These are phyloP conservation scores for Talaromyces sp. DNA, from an alignment of 2,329 filamentous ascomycete genomes.

Conservation along the genomic window DNA sequence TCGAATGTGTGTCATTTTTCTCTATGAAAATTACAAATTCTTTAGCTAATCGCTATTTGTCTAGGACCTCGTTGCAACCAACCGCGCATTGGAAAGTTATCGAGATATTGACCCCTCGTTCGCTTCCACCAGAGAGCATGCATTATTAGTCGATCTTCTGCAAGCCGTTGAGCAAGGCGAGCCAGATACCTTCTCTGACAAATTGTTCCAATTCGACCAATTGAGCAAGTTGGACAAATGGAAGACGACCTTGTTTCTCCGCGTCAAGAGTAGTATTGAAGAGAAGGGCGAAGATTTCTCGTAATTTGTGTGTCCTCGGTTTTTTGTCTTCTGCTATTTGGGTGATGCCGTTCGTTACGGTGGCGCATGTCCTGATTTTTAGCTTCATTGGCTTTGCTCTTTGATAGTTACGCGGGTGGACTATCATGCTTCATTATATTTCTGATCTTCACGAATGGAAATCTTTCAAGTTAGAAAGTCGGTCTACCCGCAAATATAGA, in stretches of 20 bases:
- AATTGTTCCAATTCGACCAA: conserved; percentile 84
- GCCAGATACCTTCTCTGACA: conserved; percentile 77
- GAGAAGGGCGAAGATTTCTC: conserved; percentile 64
- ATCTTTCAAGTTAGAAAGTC: background rate
- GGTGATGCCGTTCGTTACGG: background rate
- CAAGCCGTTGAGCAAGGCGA: conserved; percentile 72
- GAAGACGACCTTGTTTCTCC: conserved; percentile 83
- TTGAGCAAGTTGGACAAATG: conserved; percentile 92
- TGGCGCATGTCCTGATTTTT: background rate
- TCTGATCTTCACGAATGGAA: background rate
- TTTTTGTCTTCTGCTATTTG: background rate
- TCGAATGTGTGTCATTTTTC: conserved; percentile 34
- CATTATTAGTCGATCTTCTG: conserved; percentile 71
- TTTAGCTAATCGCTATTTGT: background rate
- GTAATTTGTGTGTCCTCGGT: conserved; percentile 31
- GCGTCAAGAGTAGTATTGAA: conserved; percentile 79
- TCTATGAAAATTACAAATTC: background rate
- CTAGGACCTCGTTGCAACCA: conserved; percentile 69
- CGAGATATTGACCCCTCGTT: conserved; percentile 74
- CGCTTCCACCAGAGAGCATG: conserved; percentile 68
- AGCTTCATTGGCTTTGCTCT: background rate
- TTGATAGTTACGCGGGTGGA: background rate
- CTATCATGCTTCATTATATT: background rate
- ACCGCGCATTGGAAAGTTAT: conserved; percentile 77
- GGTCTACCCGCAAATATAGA: too few relatives aligned